These are phyloP conservation scores for Zhuliangozyma parablackwelliae DNA, from an alignment of 1,139 yeast genomes.

Conservation along the genomic window DNA sequence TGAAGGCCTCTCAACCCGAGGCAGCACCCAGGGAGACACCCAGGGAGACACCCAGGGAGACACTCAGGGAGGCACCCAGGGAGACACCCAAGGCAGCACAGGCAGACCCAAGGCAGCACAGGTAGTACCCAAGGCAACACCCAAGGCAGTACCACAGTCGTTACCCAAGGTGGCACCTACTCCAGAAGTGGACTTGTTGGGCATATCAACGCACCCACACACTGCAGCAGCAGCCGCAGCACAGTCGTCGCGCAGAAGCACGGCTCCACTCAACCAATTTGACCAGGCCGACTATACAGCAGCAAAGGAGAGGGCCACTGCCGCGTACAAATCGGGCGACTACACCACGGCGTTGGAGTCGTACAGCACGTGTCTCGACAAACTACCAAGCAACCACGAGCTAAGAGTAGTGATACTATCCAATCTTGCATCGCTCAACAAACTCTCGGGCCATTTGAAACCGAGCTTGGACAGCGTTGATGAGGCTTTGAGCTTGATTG, in stretches of 20 bases:
- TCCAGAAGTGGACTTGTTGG: slow-evolving; percentile 25
- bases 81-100: no score
- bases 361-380: slow-evolving; percentile 58
- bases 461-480: slow-evolving; percentile 53
- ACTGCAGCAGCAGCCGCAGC: slow-evolving; percentile 2
- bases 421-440: slow-evolving; percentile 67
- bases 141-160: no score
- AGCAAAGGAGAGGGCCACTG: slow-evolving; percentile 57
- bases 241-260: slow-evolving; percentile 8
- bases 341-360: slow-evolving; percentile 60
- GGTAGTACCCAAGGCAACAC: no score
- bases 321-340: slow-evolving; percentile 75
- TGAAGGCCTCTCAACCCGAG: no score
- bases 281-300: slow-evolving; percentile 50
- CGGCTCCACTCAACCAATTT: slow-evolving; percentile 31
- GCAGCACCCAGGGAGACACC: no score
- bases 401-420: slow-evolving; percentile 66
- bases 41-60: no score
- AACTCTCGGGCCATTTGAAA: slow-evolving; percentile 72
- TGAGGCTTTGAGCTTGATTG: slow-evolving; percentile 54
- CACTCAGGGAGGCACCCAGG: no score
- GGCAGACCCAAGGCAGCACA: no score
- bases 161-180: background rate
- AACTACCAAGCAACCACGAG: slow-evolving; percentile 64
- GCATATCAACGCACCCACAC: slow-evolving; percentile 4